Conservation (phyloP, 148 eudicot genomes). For the Tetragonia tetragonoides region DNA sequence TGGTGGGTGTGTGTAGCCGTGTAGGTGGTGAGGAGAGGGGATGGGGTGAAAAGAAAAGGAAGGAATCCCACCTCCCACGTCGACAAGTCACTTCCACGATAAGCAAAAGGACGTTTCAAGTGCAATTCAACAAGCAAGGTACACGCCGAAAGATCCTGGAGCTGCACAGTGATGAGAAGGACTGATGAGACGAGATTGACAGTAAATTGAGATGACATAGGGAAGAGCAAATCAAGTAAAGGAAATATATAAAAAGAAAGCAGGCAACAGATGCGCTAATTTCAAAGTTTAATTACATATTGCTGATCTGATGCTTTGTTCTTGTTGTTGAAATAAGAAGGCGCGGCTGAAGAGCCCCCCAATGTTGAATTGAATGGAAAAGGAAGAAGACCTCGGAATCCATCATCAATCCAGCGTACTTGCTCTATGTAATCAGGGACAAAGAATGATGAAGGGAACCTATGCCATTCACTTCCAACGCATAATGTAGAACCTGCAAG, state of each 20-base stretch:
- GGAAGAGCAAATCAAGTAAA: not conserved
- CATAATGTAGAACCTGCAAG: conserved; percentile 80
- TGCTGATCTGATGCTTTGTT: conserved; percentile 82
- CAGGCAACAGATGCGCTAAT: not conserved
- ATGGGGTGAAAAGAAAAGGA: conserved; percentile 2
- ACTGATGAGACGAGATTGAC: not conserved
- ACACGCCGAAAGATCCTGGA: conserved; percentile 70
- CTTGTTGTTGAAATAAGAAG: conserved; percentile 87
- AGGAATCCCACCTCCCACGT: conserved; percentile 79
- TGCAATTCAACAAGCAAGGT: conserved; percentile 90
- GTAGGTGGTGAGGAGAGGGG: too few species aligned
- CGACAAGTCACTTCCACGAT: conserved; percentile 81
- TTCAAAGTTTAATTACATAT: conserved; percentile 55
- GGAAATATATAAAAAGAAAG: not conserved
- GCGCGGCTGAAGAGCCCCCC: conserved; percentile 96
- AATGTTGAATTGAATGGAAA: conserved; percentile 80
- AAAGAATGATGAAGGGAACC: conserved; percentile 95
- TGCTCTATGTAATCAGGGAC: conserved; percentile 75
- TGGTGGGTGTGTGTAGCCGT: too few species aligned
- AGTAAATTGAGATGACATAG: not conserved
- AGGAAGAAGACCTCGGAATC: conserved; percentile 96
- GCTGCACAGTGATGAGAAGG: conserved; percentile 44
- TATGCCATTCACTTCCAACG: conserved; percentile 99
- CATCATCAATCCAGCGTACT: conserved; percentile 96
- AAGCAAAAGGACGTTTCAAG: conserved; percentile 72